Evolutionary conservation across 768 basidiomycete species (phyloP).

Genomic region (Cytidiella melzeri): DNA sequence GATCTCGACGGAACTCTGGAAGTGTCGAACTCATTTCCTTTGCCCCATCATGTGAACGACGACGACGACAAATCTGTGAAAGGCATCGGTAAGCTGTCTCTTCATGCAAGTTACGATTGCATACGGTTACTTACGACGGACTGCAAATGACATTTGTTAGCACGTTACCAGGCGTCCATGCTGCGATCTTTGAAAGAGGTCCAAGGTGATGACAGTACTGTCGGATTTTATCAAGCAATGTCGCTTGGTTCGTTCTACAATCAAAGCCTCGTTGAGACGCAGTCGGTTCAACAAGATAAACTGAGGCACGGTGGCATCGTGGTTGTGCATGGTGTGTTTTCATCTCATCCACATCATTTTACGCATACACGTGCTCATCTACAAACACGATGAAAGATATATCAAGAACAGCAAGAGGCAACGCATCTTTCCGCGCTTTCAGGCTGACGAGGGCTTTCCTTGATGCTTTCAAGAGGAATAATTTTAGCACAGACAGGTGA

Average conservation of each 20-base stretch:
- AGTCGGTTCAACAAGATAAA: conserved; percentile 80
- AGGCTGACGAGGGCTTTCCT: conserved; percentile 74
- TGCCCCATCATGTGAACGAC: conserved; percentile 66
- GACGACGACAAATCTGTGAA: conserved; percentile 83
- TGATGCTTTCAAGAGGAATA: conserved; percentile 74
- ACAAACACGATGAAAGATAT: conserved; percentile 44
- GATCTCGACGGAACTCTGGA: conserved; percentile 90
- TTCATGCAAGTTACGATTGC: conserved; percentile 6
- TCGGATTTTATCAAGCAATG: conserved; percentile 92
- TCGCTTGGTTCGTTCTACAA: conserved; percentile 82
- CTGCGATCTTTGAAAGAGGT: conserved; percentile 86
- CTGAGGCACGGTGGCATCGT: conserved; percentile 82
- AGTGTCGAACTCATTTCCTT: conserved; percentile 84
- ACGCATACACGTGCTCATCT: not conserved
- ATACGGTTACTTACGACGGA: not conserved
- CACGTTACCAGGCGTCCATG: conserved; percentile 80
- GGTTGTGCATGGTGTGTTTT: conserved; percentile 65
- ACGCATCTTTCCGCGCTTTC: conserved; percentile 86
- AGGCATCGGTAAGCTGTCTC: conserved; percentile 50
- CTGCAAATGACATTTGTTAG: conserved; percentile 32
- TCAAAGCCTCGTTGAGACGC: conserved; percentile 74
- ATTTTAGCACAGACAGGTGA: conserved; percentile 84
- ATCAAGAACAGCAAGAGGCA: conserved; percentile 73
- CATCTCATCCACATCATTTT: not conserved
- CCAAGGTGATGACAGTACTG: conserved; percentile 83